Conservation (phyloP, 805 yeast genomes). For the Barnettozyma californica region DNA sequence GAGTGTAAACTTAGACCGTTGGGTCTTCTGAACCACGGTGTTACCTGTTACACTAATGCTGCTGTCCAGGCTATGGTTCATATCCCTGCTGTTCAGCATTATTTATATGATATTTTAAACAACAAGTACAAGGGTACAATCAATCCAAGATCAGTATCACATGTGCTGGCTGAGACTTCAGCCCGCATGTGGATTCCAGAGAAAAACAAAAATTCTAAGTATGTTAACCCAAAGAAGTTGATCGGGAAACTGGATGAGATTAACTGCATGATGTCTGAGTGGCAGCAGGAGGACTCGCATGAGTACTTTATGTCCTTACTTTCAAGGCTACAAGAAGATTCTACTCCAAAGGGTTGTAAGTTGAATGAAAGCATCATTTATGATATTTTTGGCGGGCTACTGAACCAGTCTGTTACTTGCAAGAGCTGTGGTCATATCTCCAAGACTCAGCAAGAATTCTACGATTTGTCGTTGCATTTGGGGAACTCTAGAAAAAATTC, state of each 20-base stretch:
- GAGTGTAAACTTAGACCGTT: slow-evolving; percentile 42
- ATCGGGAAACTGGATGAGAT: slow-evolving; percentile 72
- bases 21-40: slow-evolving; percentile 87
- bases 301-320: slow-evolving; percentile 92
- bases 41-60: slow-evolving; percentile 93
- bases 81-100: slow-evolving; percentile 85
- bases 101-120: slow-evolving; percentile 58
- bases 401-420: slow-evolving; percentile 83
- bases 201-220: slow-evolving; percentile 33
- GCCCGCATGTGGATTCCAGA: slow-evolving; percentile 64
- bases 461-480: slow-evolving; percentile 82
- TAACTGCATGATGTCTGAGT: slow-evolving; percentile 92
- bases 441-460: slow-evolving; percentile 86
- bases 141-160: slow-evolving; percentile 54
- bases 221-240: slow-evolving; percentile 70
- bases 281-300: slow-evolving; percentile 98
- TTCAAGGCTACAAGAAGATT: slow-evolving; percentile 85
- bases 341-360: slow-evolving; percentile 86
- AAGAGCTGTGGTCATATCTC: slow-evolving; percentile 76
- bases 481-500: slow-evolving; percentile 23
- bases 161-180: slow-evolving; percentile 61
- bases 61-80: slow-evolving; percentile 90
- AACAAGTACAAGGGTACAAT: slow-evolving; percentile 46
- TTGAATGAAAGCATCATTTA: slow-evolving; percentile 76
- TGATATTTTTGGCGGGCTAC: slow-evolving; percentile 90